Conservation (phyloP, 2,329 filamentous ascomycete genomes). For the Arthrobotrys musiformis region DNA sequence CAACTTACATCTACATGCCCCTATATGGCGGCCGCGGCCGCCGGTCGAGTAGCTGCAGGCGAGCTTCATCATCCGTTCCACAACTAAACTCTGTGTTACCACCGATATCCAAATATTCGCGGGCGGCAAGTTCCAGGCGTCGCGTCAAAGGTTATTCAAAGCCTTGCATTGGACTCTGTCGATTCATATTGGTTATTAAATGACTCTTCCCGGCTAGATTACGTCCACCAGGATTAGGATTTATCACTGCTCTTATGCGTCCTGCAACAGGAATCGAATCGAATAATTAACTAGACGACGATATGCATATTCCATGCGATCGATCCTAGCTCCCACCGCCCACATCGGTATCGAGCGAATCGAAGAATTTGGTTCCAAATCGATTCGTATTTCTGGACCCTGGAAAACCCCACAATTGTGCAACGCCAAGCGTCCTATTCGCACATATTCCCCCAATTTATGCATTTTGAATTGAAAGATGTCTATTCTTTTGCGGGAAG, state of each 20-base stretch:
- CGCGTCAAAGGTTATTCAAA: neutral
- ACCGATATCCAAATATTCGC: neutral
- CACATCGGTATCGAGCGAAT: neutral
- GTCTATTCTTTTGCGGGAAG: neutral
- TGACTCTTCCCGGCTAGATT: neutral
- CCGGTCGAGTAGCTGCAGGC: too few species aligned
- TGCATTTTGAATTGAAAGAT: neutral
- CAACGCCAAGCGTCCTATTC: slow-evolving; percentile 12
- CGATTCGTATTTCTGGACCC: slow-evolving; percentile 45
- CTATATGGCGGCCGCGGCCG: too few species aligned
- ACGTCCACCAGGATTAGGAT: neutral
- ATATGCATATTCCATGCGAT: neutral
- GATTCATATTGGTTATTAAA: too few species aligned
- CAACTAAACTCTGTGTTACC: neutral
- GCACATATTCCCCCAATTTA: neutral
- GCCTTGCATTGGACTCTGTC: too few species aligned
- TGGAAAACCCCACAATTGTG: slow-evolving; percentile 52
- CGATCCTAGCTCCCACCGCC: neutral
- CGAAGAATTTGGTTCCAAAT: slow-evolving; percentile 21
- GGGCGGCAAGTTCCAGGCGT: neutral
- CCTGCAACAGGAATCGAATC: neutral
- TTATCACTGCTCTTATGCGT: neutral
- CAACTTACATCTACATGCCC: too few species aligned
- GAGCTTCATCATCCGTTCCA: too few species aligned
- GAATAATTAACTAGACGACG: neutral